Evolutionary conservation across 495 filamentous ascomycete genomes (phyloP).

Genomic region (Annulohypoxylon maeteangense): DNA sequence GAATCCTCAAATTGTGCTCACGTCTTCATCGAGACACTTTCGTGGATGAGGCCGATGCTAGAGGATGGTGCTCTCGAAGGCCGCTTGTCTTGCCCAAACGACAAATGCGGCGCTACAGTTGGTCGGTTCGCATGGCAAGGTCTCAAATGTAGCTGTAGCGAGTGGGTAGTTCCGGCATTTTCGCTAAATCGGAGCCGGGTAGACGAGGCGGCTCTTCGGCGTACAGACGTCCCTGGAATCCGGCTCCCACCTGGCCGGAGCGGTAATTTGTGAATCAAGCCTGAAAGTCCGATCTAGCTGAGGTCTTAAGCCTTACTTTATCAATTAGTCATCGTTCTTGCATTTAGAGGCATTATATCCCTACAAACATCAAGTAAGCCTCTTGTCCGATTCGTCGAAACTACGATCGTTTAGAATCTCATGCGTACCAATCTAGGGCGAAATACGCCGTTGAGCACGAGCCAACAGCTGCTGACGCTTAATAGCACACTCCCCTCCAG

Average conservation of each 20-base stretch:
- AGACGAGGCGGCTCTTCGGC: constrained; percentile 68
- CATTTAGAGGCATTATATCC: not conserved
- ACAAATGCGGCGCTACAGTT: constrained; percentile 78
- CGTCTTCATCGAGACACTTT: constrained; percentile 87
- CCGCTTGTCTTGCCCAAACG: constrained; percentile 81
- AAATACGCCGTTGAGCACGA: constrained; percentile 29
- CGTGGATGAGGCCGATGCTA: constrained; percentile 90
- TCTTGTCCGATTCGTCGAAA: constrained; percentile 6
- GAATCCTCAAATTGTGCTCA: constrained; percentile 70
- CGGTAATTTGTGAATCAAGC: constrained; percentile 37
- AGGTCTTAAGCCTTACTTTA: constrained; percentile 3
- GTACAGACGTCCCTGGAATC: constrained; percentile 35
- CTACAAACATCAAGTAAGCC: constrained; percentile 8
- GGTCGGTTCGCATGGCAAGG: constrained; percentile 97
- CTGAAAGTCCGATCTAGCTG: not conserved
- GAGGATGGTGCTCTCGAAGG: constrained; percentile 81
- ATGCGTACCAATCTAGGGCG: not conserved
- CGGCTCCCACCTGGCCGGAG: constrained; percentile 45
- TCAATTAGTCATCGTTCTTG: not conserved
- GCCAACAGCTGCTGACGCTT: constrained; percentile 35
- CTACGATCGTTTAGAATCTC: constrained; percentile 5
- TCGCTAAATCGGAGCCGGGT: constrained; percentile 82
- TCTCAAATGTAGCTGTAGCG: constrained; percentile 88
- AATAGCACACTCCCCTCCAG: constrained; percentile 24
- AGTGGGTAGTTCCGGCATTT: constrained; percentile 93